Conservation (phyloP, 2,329 filamentous ascomycete genomes). For the Paecilomyces fulvus region DNA sequence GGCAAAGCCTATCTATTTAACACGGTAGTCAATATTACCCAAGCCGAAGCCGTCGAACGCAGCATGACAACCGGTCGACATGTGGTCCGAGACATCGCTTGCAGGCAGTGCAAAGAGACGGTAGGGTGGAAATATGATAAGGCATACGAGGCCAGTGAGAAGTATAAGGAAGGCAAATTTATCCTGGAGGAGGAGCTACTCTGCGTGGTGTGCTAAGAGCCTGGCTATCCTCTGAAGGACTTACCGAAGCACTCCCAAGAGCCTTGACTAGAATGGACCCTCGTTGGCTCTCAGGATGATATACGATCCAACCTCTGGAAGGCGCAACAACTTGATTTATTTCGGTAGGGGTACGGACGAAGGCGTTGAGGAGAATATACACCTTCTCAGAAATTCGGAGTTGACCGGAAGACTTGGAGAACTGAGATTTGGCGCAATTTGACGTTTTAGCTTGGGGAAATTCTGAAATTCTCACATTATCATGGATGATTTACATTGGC, state of each 20-base stretch:
- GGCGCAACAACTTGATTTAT: not conserved
- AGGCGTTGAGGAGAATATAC: not conserved
- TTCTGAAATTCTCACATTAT: not conserved
- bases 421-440: not conserved
- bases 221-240: not conserved
- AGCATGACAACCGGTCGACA: constrained; percentile 97
- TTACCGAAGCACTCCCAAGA: not conserved
- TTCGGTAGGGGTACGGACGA: not conserved
- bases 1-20: constrained; percentile 98
- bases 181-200: constrained; percentile 90
- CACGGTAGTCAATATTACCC: constrained; percentile 80
- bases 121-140: constrained; percentile 99
- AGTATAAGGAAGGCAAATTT: constrained; percentile 98
- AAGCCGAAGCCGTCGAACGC: constrained; percentile 76
- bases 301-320: not conserved
- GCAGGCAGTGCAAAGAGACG: constrained; percentile 80
- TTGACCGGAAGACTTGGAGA: not conserved
- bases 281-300: not conserved
- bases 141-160: constrained; percentile 83
- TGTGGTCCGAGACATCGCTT: constrained; percentile 86
- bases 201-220: constrained; percentile 44
- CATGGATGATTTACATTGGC: not conserved
- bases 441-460: not conserved
- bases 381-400: not conserved
- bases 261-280: not conserved